Evolutionary conservation across 768 basidiomycete species (phyloP).

Genomic region (Tulasnella sp.): DNA sequence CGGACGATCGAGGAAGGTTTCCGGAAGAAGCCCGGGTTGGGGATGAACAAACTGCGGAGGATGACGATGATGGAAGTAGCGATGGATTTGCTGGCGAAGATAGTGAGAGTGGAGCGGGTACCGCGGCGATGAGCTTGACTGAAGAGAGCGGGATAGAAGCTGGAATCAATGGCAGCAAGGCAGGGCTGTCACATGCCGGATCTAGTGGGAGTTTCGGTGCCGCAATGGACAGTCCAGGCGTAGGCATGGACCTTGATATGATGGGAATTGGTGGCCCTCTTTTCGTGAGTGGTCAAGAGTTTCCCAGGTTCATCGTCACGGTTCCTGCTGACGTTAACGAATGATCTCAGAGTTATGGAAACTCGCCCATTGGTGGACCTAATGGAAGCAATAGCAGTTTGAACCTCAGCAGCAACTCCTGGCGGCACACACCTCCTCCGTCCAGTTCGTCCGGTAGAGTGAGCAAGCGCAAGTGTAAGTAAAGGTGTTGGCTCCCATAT

Average conservation of each 20-base stretch:
- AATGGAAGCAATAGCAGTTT: not conserved
- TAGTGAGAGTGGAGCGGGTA: not conserved
- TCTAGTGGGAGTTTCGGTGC: conserved; percentile 11
- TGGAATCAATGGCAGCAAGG: not conserved
- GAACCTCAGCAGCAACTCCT: conserved; percentile 5
- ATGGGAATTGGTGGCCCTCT: conserved; percentile 2
- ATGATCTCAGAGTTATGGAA: not conserved
- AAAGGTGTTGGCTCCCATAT: not conserved
- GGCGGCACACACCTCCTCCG: conserved; percentile 18
- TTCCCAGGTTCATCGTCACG: too few relatives aligned
- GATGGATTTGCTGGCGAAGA: not conserved
- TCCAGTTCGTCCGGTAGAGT: conserved; percentile 8
- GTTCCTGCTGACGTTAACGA: not conserved
- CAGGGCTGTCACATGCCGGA: not conserved
- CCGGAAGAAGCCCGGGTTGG: conserved; percentile 14
- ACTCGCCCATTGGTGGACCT: conserved; percentile 1
- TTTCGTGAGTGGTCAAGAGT: not conserved
- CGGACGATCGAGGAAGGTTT: conserved; percentile 16
- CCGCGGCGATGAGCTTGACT: conserved; percentile 10
- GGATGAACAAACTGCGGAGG: conserved; percentile 11
- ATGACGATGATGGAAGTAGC: conserved; percentile 7
- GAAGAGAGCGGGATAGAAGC: conserved; percentile 3
- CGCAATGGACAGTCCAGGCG: conserved; percentile 11
- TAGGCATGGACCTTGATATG: conserved; percentile 18
- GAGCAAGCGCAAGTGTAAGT: conserved; percentile 18